Conservation (phyloP, 768 basidiomycete species). For the Phanerochaete carnosa region DNA sequence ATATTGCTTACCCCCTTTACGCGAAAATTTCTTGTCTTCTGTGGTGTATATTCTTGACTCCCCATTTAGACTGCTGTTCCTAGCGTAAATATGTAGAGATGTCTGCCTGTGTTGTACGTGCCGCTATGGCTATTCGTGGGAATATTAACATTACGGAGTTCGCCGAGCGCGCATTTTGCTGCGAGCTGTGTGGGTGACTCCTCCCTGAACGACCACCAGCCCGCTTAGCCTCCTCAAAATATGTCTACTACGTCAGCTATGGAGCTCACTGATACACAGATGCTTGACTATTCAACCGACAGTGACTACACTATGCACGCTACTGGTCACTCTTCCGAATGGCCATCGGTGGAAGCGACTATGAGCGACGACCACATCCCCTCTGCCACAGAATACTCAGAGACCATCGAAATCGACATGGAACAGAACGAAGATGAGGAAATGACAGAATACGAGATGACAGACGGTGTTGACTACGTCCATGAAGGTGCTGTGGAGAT, state of each 20-base stretch:
- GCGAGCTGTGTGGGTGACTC: neutral
- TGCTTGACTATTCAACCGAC: constrained; percentile 14
- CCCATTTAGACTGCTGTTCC: too few relatives aligned
- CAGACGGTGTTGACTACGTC: constrained; percentile 4
- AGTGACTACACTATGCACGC: constrained; percentile 15
- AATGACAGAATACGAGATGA: constrained; percentile 16
- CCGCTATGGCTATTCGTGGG: too few relatives aligned
- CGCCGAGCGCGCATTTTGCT: neutral
- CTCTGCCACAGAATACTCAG: constrained; percentile 4
- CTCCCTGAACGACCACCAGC: neutral
- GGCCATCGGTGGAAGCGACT: constrained; percentile 12
- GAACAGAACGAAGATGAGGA: constrained; percentile 14
- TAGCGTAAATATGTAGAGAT: neutral
- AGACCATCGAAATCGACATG: constrained; percentile 18
- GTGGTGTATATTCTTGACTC: neutral
- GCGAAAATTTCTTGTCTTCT: neutral
- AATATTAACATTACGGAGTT: neutral
- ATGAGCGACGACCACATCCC: constrained; percentile 12
- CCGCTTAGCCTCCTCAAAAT: neutral
- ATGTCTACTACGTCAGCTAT: constrained; percentile 13
- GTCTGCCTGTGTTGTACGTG: too few relatives aligned
- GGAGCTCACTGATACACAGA: constrained; percentile 14
- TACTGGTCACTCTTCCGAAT: constrained; percentile 2
- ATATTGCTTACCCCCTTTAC: neutral
- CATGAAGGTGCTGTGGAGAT: neutral